These are phyloP conservation scores for Cercospora brassicicola DNA, from an alignment of 2,329 filamentous ascomycete genomes.

Conservation along the genomic window DNA sequence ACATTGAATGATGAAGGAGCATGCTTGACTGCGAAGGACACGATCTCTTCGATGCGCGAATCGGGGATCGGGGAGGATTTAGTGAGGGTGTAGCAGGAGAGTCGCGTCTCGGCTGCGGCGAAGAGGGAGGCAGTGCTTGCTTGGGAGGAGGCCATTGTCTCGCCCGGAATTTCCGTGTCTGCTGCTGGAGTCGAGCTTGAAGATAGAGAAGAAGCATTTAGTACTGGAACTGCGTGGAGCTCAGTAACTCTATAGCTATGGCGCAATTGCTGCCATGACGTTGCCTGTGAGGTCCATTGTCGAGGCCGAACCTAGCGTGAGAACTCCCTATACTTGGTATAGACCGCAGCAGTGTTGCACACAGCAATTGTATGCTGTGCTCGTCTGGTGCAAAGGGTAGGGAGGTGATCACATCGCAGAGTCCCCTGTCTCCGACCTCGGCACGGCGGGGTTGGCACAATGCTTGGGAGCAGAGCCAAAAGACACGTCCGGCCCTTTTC, in stretches of 20 bases:
- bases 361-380: background rate
- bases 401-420: background rate
- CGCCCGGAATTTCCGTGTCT: background rate
- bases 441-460: background rate
- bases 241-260: conserved; percentile 6
- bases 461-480: conserved; percentile 2
- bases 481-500: background rate
- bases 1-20: conserved; percentile 84
- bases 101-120: conserved; percentile 32
- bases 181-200: background rate
- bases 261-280: conserved; percentile 9
- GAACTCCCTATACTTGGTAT: background rate
- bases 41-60: conserved; percentile 65
- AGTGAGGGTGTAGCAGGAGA: conserved; percentile 39
- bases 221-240: background rate
- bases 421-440: background rate
- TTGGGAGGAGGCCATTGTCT: conserved; percentile 7
- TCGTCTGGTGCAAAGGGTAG: background rate
- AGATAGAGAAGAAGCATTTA: background rate
- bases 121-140: conserved; percentile 29
- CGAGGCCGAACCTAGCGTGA: background rate
- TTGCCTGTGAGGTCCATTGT: background rate
- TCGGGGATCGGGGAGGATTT: conserved; percentile 69
- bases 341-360: background rate
- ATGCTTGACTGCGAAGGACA: conserved; percentile 60